Evolutionary conservation across 306 rosid species (phyloP).

Genomic region (Malus orientalis): DNA sequence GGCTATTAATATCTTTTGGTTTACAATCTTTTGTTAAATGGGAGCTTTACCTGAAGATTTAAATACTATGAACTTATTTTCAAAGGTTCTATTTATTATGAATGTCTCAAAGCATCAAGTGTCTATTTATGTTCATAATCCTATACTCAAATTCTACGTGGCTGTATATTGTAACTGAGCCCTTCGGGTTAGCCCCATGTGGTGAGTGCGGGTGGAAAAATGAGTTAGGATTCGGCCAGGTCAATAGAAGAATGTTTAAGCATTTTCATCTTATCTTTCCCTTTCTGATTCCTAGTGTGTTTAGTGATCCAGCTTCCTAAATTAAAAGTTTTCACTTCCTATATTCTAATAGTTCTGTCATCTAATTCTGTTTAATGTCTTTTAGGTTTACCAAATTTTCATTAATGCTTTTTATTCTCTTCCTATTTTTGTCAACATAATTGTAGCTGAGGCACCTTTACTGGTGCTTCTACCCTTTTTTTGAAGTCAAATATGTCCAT

Average conservation of each 20-base stretch:
- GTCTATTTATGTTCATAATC: no score
- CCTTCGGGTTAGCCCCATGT: no score
- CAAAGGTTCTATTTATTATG: no score
- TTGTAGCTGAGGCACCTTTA: neutral
- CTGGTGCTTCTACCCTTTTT: neutral
- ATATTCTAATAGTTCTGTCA: no score
- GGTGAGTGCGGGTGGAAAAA: neutral
- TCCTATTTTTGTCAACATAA: neutral
- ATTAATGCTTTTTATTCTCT: neutral
- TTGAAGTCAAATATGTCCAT: neutral
- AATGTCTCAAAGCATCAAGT: no score
- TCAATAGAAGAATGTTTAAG: neutral
- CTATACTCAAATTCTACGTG: no score
- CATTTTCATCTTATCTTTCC: neutral
- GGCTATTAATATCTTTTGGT: no score
- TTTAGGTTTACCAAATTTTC: neutral
- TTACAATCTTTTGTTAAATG: no score
- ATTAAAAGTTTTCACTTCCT: neutral
- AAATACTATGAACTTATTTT: no score
- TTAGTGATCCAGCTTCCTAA: neutral
- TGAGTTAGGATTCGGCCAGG: neutral
- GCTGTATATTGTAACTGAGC: no score
- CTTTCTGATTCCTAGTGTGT: neutral
- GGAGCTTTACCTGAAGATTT: no score
- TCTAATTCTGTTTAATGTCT: neutral